Base-by-base conservation (phyloP, 306 rosid species). In the Clitoria ternatea region DNA sequence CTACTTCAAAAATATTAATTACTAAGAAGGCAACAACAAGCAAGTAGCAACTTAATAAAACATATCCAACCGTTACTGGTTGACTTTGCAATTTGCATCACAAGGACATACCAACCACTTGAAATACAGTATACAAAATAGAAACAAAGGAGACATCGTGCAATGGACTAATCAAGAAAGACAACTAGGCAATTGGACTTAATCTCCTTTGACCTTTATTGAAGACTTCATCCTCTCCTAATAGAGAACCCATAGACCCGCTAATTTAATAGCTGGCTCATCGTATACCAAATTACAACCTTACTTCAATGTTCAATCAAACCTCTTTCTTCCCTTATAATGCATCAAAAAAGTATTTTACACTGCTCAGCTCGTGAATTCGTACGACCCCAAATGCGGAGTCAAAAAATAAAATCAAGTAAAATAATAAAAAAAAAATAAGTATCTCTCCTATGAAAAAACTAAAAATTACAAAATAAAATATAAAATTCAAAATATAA, bases 191-290 rank as follows among this genome's bases (percentile, higher is more conserved):
- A 79, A 50, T 22, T 70, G 55, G 33, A 63, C 69, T 72, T 68
- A 74, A 74, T 62, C 70, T 60, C 76, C 68, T 80, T 89, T 77
- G 88, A 85, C 84, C 80, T 76, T 63, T 49, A 33, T 9, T 75
- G 66, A 67, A 29, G 78, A 71, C 77, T 77, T 74, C 63, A 17
- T 48, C 11, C 32, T 74, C 81, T 24, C 70, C 53, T 23, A 59
- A 52, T 39, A 59, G 74, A 67, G 30, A 63, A 33, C 72, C 37
- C 49, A 81, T 39, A 54, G 54, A 61, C 57, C 43, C 22, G 44
- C 30, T 49, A 57, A 74, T 78, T 54, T 20, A 79, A 80, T 61
- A 22, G 82, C 50, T 37, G 65, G 72, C 81, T 35, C 48, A 18
- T 9, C 71, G 15, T 66, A 43, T 15, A 77, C 35, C 30, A 73